A percentile compares a stretch with the other conserved stretches of the same genome.
phyloP scores from a whole-genome alignment of 805 yeast species.

The Saccharomycopsis capsularis region DNA sequence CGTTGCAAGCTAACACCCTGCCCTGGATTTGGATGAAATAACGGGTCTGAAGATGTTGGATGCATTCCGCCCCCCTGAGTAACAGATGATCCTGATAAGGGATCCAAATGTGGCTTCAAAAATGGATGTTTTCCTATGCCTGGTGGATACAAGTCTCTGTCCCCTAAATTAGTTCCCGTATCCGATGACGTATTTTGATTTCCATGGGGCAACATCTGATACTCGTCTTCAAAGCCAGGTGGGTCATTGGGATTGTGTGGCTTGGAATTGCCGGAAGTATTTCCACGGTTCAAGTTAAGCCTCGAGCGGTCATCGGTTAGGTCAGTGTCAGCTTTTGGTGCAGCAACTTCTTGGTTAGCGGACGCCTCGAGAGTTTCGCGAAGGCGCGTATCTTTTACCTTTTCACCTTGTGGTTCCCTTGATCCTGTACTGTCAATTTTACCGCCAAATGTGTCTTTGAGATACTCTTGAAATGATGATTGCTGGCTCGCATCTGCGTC shows the following conservation, averaged over 20 bases:
- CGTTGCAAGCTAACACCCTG: slow-evolving; percentile 23
- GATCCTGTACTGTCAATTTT: too few species aligned
- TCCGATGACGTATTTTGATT: neutral
- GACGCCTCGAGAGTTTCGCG: too few species aligned
- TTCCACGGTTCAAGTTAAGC: neutral
- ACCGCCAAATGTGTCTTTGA: slow-evolving; percentile 2
- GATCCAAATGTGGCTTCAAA: slow-evolving; percentile 26
- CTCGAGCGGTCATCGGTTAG: neutral
- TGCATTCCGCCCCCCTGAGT: slow-evolving; percentile 29
- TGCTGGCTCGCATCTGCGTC: slow-evolving; percentile 8
- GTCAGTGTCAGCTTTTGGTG: neutral
- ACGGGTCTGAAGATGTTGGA: slow-evolving; percentile 28
- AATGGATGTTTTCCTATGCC: slow-evolving; percentile 29
- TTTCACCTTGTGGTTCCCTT: too few species aligned
- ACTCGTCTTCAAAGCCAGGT: slow-evolving; percentile 32
- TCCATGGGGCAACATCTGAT: slow-evolving; percentile 24
- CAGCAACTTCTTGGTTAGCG: too few species aligned
- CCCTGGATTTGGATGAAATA: slow-evolving; percentile 22
- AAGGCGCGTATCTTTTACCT: too few species aligned
- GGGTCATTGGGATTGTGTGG: slow-evolving; percentile 32
- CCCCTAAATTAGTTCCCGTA: slow-evolving; percentile 23
- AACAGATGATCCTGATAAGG: slow-evolving; percentile 20
- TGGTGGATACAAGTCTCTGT: slow-evolving; percentile 30
- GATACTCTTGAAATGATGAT: slow-evolving; percentile 1
- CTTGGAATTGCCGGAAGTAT: neutral